A percentile compares a stretch with the other conserved stretches of the same genome.
Conservation (phyloP, 495 filamentous ascomycete genomes). For the Chaetomium tenue region DNA sequence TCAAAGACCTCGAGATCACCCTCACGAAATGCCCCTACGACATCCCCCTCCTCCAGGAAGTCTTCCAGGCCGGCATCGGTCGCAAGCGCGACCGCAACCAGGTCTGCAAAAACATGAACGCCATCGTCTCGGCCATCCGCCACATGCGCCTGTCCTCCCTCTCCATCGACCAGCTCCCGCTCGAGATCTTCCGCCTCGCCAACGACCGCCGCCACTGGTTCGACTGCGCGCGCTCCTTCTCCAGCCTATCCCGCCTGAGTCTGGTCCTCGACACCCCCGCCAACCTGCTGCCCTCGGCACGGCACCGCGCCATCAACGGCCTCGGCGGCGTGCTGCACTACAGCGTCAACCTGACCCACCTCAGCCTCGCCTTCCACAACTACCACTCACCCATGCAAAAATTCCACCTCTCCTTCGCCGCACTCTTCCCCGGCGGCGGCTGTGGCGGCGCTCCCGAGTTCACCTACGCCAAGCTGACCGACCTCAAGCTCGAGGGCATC, state of each 20-base stretch:
- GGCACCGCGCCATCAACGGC: constrained; percentile 44
- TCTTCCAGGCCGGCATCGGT: constrained; percentile 43
- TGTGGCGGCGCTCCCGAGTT: constrained; percentile 31
- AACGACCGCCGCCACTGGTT: constrained; percentile 45
- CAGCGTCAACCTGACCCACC: constrained; percentile 36
- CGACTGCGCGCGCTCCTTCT: constrained; percentile 44
- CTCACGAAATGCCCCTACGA: constrained; percentile 45
- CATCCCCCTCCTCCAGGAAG: constrained; percentile 40
- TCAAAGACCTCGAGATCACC: constrained; percentile 44
- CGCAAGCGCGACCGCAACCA: constrained; percentile 44
- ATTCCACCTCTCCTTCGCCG: constrained; percentile 42
- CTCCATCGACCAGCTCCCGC: constrained; percentile 47
- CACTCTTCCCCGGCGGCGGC: constrained; percentile 28
- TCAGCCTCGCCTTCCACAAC: constrained; percentile 47
- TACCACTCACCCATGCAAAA: constrained; percentile 44
- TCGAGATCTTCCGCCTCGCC: constrained; percentile 43
- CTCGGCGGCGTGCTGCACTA: constrained; percentile 48
- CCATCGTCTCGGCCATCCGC: constrained; percentile 45
- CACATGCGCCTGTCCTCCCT: constrained; percentile 41
- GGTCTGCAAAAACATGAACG: constrained; percentile 46
- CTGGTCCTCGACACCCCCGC: constrained; percentile 42
- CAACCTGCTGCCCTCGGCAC: constrained; percentile 35
- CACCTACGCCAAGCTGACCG: constrained; percentile 41
- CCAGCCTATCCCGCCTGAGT: constrained; percentile 40
- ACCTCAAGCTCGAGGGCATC: constrained; percentile 46